Percentiles rank a stretch among this genome's conserved stretches.
These are phyloP conservation scores for Entomortierella beljakovae DNA, from an alignment of 192 early-diverging fungal genomes.

Conservation along the genomic window DNA sequence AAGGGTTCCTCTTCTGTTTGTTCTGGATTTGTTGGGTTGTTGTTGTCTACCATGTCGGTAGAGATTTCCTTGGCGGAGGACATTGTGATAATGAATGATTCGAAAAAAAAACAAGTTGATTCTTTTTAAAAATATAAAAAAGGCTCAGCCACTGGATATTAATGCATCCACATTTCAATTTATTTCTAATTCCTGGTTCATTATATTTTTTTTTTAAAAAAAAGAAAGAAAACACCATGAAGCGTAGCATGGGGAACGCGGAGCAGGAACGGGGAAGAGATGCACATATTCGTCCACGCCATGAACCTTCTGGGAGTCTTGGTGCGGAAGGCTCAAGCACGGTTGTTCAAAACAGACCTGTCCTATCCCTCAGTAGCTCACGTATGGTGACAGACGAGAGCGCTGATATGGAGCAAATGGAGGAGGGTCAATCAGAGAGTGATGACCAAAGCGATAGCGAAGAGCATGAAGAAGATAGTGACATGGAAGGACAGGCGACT, in stretches of 20 bases:
- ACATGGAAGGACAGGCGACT: conserved; percentile 7
- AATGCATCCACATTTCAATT: not conserved
- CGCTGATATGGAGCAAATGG: not conserved
- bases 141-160: not conserved
- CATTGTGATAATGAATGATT: too few relatives aligned
- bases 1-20: conserved; percentile 21
- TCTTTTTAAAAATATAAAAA: too few relatives aligned
- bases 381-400: not conserved
- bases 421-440: not conserved
- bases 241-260: conserved; percentile 18
- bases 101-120: too few relatives aligned
- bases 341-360: not conserved
- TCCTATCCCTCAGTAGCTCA: conserved; percentile 10
- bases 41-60: not conserved
- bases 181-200: not conserved
- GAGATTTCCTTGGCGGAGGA: not conserved
- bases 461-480: conserved; percentile 11
- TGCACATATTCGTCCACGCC: not conserved
- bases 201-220: not conserved
- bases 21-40: not conserved
- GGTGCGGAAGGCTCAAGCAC: conserved; percentile 14
- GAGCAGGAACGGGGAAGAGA: conserved; percentile 12
- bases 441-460: conserved; percentile 2
- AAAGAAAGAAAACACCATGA: conserved; percentile 12
- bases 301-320: not conserved